Evolutionary conservation across 1,139 yeast species (phyloP), one percentile per base, ranked within the genome.

Genomic region (Groenewaldozyma auringiensis): DNA sequence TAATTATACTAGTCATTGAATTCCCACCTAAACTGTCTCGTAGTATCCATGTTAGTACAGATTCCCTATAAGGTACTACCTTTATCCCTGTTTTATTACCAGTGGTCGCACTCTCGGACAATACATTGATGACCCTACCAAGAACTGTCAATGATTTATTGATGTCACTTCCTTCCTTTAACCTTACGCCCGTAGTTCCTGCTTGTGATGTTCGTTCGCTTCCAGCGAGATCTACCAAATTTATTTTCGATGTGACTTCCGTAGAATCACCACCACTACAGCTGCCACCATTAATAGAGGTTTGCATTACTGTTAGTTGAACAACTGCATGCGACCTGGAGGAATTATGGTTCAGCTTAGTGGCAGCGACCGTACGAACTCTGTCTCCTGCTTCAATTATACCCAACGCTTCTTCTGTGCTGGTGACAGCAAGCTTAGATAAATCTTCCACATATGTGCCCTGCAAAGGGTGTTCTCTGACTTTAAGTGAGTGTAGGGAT

Each of bases 141-240:
- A 87, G 69, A 0, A 94, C 81, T 18, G 86, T 68, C 47, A 87
- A 70, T 47, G 92, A 82, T 59, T 84, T 88, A 62, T 87, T 87
- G 46, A 87, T 87, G 50, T 57, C 49, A 11, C 82, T 76, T 1
- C 94, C 95, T 6, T 95, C 95, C 61, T 84, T 57, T 32, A 53
- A 54, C 21, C 60, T 45, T 14, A 11, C 16, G 16, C 53, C 53
- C 3, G 53, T 56, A 3, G 43, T 48, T 4, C 36, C 74, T 0
- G 92, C 88, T 1, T 94, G 94, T 0, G 92, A 81, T 47, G 85
- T 70, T 56, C 87, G 82, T 59, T 83, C 94, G 33, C 89, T 81
- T 1, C 96, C 96, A 0, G 96, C 96, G 50, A 87, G 71, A 67
- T 87, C 96, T 3, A 87, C 94, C 38, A 87, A 67, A 58, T 85